Percentiles rank a stretch among this genome's conserved stretches.
These are phyloP conservation scores for Melampsora occidentalis DNA, from an alignment of 1,284 basidiomycete species.

Conservation along the genomic window DNA sequence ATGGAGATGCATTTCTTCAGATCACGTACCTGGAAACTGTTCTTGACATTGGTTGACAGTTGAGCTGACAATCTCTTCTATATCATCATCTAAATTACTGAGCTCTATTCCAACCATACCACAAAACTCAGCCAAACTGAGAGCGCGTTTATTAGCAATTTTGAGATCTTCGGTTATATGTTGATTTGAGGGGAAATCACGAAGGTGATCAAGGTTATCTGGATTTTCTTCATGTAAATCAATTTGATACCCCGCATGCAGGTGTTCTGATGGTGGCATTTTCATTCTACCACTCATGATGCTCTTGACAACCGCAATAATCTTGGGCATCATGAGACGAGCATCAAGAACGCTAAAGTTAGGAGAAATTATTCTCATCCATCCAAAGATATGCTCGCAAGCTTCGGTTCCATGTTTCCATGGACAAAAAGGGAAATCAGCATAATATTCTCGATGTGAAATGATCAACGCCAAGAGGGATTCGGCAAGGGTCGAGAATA, in stretches of 20 bases:
- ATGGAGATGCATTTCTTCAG: not conserved
- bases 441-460: constrained; percentile 17
- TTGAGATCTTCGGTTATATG: constrained; percentile 10
- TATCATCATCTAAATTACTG: no score
- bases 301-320: constrained; percentile 19
- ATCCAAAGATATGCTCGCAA: constrained; percentile 22
- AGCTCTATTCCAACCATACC: not conserved
- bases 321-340: constrained; percentile 17
- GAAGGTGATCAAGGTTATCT: constrained; percentile 13
- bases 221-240: constrained; percentile 2
- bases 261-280: constrained; percentile 26
- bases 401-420: constrained; percentile 34
- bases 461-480: constrained; percentile 21
- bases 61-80: no score
- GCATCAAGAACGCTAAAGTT: constrained; percentile 22
- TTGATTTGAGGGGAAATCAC: constrained; percentile 6
- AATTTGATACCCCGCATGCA: constrained; percentile 8
- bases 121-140: not conserved
- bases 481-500: constrained; percentile 9
- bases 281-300: constrained; percentile 25
- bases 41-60: no score
- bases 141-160: not conserved
- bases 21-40: not conserved
- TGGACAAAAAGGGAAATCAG: constrained; percentile 2
- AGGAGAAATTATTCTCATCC: constrained; percentile 16